Evolutionary conservation across 345 rosid species (phyloP), one percentile per base, ranked within the genome.

Genomic region (Pistacia vera): DNA sequence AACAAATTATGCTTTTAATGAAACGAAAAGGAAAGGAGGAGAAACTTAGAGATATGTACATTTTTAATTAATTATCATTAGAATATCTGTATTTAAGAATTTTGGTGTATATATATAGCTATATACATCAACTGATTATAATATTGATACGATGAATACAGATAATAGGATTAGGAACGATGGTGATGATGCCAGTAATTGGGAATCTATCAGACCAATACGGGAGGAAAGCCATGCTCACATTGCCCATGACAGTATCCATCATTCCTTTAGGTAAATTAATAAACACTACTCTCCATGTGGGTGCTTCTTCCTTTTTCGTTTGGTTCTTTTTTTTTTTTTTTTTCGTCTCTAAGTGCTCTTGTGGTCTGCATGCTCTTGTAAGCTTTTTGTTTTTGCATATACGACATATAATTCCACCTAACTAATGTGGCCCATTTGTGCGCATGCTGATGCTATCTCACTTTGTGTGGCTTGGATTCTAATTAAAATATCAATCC

Each of bases 171-270:
- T 1, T 86, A 66, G 96, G 96, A 56, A 80, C 90, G 22, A 79
- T 86, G 61, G 77, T 89, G 74, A 79, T 85, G 86, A 84, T 88
- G 83, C 93, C 96, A 18, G 44, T 89, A 6, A 78, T 89, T 0
- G 96, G 96, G 63, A 88, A 83, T 66, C 68, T 91, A 11, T 89
- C 96, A 17, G 96, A 91, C 63, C 63, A 68, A 44, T 85, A 91
- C 59, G 96, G 96, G 11, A 82, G 96, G 59, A 91, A 91, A 73
- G 78, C 93, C 48, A 36, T 91, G 82, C 89, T 91, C 60, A 88
- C 93, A 0, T 41, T 89, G n/a, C 96, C 96, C 2, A 35, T 91
- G 82, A 75, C 86, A n/a, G 54, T 80, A 11, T 67, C 88, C 70
- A 78, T 91, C 38, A 44, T 91, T 30, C 96, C 93, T 5, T 48